Conservation (phyloP, 2,329 filamentous ascomycete genomes). For the Sporothrix mexicana region DNA sequence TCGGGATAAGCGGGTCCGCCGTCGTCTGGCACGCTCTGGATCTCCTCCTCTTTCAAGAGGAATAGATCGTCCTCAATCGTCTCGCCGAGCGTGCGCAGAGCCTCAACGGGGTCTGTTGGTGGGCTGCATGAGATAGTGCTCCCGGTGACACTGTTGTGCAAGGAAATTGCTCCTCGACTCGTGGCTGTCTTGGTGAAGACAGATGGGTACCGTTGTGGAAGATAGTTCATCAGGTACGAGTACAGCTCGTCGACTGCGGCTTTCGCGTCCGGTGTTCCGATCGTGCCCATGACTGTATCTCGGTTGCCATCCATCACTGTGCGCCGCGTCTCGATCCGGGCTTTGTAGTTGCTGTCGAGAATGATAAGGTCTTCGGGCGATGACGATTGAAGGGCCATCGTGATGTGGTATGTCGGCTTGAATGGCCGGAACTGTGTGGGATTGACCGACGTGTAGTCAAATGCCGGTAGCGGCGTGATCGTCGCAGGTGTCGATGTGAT, state of each 20-base stretch:
- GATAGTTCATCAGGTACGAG: slow-evolving; percentile 29
- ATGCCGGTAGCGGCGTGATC: slow-evolving; percentile 37
- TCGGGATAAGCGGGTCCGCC: slow-evolving; percentile 23
- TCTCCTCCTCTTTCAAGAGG: slow-evolving; percentile 49
- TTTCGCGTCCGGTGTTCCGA: slow-evolving; percentile 42
- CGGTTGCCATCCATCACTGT: slow-evolving; percentile 49
- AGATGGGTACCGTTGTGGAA: slow-evolving; percentile 36
- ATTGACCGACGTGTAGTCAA: slow-evolving; percentile 50
- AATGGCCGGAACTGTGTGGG: slow-evolving; percentile 54
- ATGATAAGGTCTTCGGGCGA: slow-evolving; percentile 57
- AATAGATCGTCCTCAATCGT: slow-evolving; percentile 63
- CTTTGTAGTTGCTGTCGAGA: slow-evolving; percentile 58
- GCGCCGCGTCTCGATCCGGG: slow-evolving; percentile 51
- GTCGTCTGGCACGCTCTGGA: slow-evolving; percentile 39
- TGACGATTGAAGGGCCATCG: slow-evolving; percentile 56
- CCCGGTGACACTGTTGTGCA: slow-evolving; percentile 50
- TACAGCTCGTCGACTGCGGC: slow-evolving; percentile 46
- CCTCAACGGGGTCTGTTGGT: slow-evolving; percentile 42
- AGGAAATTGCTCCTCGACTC: slow-evolving; percentile 28
- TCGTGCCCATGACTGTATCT: slow-evolving; percentile 47
- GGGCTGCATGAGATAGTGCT: slow-evolving; percentile 42
- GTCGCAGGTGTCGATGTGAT: neutral
- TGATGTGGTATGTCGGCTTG: slow-evolving; percentile 60
- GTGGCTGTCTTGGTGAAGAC: slow-evolving; percentile 50
- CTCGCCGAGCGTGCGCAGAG: slow-evolving; percentile 43